Conservation (phyloP, 345 rosid genomes). For the Gossypium stocksii region DNA sequence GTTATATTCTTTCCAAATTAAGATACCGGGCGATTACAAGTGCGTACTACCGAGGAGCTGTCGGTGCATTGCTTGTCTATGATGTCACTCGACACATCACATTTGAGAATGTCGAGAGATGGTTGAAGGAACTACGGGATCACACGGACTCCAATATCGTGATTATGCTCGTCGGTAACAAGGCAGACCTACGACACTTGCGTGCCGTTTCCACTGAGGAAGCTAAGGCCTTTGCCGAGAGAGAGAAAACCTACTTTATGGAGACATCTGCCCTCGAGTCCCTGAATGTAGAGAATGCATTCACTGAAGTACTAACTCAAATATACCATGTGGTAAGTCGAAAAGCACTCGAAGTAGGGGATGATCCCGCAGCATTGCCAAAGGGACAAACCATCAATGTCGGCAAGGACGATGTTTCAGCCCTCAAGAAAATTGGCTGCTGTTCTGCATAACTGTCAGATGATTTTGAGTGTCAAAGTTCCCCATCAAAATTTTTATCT, state of each 20-base stretch:
- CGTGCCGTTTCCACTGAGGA: slow-evolving; percentile 77
- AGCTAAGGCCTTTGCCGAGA: slow-evolving; percentile 63
- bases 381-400: slow-evolving; percentile 67
- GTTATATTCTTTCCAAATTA: slow-evolving; percentile 10
- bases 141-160: slow-evolving; percentile 82
- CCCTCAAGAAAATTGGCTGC: slow-evolving; percentile 66
- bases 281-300: slow-evolving; percentile 73
- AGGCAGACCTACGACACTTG: slow-evolving; percentile 75
- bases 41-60: slow-evolving; percentile 88
- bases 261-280: slow-evolving; percentile 92
- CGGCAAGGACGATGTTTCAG: slow-evolving; percentile 73
- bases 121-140: slow-evolving; percentile 86
- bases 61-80: slow-evolving; percentile 81
- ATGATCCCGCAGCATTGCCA: slow-evolving; percentile 63
- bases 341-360: slow-evolving; percentile 58
- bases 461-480: background rate
- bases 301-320: slow-evolving; percentile 72
- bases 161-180: slow-evolving; percentile 89
- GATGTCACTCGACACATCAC: slow-evolving; percentile 80
- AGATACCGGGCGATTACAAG: slow-evolving; percentile 93
- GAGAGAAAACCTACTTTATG: slow-evolving; percentile 71
- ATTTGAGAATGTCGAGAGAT: slow-evolving; percentile 83
- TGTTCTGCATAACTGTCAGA: slow-evolving; percentile 37
- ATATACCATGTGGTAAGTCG: slow-evolving; percentile 73
- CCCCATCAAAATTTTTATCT: background rate